A percentile compares a stretch with the other conserved stretches of the same genome.
Evolutionary conservation across 352 stramenopile species (phyloP).

Genomic region (Blastocystis sp.): DNA sequence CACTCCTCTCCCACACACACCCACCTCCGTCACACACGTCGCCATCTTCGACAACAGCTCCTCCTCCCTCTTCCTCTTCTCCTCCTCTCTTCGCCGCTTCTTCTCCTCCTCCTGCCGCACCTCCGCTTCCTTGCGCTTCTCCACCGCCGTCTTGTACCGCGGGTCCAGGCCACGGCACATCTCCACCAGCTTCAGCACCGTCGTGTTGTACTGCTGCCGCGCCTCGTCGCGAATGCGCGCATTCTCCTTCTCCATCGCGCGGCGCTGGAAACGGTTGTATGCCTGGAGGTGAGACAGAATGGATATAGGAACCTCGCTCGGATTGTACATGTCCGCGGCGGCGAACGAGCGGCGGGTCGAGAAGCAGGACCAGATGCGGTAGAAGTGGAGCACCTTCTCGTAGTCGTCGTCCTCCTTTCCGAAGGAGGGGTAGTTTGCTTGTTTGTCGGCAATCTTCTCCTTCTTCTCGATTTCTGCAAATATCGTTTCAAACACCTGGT

Average conservation of each 20-base stretch:
- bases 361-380: slow-evolving; percentile 77
- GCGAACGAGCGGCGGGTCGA: slow-evolving; percentile 77
- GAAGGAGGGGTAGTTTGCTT: slow-evolving; percentile 72
- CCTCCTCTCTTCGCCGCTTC: slow-evolving; percentile 47
- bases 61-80: slow-evolving; percentile 22
- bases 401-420: slow-evolving; percentile 74
- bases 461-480: slow-evolving; percentile 78
- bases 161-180: slow-evolving; percentile 81
- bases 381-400: slow-evolving; percentile 71
- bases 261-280: slow-evolving; percentile 75
- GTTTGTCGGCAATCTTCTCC: slow-evolving; percentile 73
- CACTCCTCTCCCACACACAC: slow-evolving; percentile 71
- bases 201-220: slow-evolving; percentile 77
- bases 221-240: slow-evolving; percentile 76
- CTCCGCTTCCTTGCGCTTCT: slow-evolving; percentile 75
- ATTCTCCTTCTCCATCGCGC: slow-evolving; percentile 83
- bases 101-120: slow-evolving; percentile 18
- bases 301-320: slow-evolving; percentile 60
- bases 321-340: slow-evolving; percentile 79
- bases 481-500: slow-evolving; percentile 77
- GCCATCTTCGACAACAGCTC: slow-evolving; percentile 73
- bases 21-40: slow-evolving; percentile 73
- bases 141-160: slow-evolving; percentile 75
- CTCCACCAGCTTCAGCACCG: slow-evolving; percentile 77
- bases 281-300: slow-evolving; percentile 70